Conservation (phyloP, 2,329 filamentous ascomycete species). For the Cercospora sojina region DNA sequence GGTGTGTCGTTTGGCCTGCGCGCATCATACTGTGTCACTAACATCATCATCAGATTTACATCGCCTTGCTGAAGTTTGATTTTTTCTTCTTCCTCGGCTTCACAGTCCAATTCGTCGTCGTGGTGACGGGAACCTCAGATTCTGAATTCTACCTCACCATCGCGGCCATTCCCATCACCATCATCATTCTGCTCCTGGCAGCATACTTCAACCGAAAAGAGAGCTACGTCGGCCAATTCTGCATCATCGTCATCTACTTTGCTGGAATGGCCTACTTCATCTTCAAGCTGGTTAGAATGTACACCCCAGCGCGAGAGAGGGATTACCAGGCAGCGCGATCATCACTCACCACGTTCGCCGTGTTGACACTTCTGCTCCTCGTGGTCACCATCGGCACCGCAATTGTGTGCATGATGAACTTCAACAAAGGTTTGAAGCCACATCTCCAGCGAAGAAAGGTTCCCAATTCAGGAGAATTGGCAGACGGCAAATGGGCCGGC, state of each 20-base stretch:
- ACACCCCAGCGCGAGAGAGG: constrained; percentile 52
- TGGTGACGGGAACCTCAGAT: constrained; percentile 67
- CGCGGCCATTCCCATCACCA: constrained; percentile 86
- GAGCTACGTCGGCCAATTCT: constrained; percentile 72
- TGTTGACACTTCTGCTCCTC: constrained; percentile 87
- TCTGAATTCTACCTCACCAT: constrained; percentile 84
- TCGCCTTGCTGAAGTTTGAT: constrained; percentile 95
- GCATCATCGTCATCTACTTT: constrained; percentile 79
- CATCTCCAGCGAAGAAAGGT: constrained; percentile 60
- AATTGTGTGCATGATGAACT: constrained; percentile 84
- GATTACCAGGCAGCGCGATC: constrained; percentile 77
- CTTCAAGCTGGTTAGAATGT: constrained; percentile 98
- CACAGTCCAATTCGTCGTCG: constrained; percentile 96
- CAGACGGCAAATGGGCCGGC: constrained; percentile 25
- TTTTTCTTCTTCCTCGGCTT: constrained; percentile 99
- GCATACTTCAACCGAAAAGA: constrained; percentile 84
- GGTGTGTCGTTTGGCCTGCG: constrained; percentile 52
- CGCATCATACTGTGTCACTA: constrained; percentile 6
- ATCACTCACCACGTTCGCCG: constrained; percentile 87
- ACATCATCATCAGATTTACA: constrained; percentile 72
- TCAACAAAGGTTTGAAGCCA: constrained; percentile 82
- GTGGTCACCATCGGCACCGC: constrained; percentile 85
- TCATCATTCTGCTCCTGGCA: constrained; percentile 80
- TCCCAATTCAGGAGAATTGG: constrained; percentile 22
- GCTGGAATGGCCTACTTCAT: constrained; percentile 91